Conservation (phyloP, 2,329 filamentous ascomycete genomes). For the Xylaria sp. region DNA sequence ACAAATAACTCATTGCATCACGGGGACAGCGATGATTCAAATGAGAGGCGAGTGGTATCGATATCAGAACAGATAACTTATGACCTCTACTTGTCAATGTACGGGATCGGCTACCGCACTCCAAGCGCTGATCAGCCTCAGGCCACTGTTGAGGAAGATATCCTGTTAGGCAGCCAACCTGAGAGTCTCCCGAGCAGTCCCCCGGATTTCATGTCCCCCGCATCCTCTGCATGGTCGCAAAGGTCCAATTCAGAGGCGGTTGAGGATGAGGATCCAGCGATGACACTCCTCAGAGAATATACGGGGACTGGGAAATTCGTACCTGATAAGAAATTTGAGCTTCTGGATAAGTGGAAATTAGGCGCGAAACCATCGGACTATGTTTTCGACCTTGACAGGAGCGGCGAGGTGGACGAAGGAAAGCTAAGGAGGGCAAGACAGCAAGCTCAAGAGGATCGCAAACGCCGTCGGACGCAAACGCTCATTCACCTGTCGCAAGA, state of each 20-base stretch:
- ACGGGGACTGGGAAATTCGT: constrained; percentile 48
- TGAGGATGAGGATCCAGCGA: constrained; percentile 45
- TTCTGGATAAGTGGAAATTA: constrained; percentile 48
- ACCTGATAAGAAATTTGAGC: constrained; percentile 40
- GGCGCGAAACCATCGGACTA: constrained; percentile 44
- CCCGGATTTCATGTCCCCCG: constrained; percentile 39
- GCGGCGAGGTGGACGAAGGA: constrained; percentile 43
- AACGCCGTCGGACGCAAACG: constrained; percentile 48
- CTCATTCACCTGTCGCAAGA: constrained; percentile 45
- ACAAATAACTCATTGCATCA: constrained; percentile 15
- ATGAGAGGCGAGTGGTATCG: constrained; percentile 23
- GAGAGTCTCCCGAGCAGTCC: constrained; percentile 42
- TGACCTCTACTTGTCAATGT: constrained; percentile 47
- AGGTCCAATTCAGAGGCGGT: constrained; percentile 32
- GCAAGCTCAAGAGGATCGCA: constrained; percentile 45
- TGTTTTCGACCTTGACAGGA: constrained; percentile 48
- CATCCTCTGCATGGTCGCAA: constrained; percentile 37
- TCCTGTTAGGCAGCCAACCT: constrained; percentile 44
- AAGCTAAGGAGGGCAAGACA: constrained; percentile 45
- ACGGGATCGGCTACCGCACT: constrained; percentile 42
- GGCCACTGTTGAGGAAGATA: constrained; percentile 38
- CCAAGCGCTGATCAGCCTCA: constrained; percentile 23
- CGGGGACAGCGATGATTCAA: constrained; percentile 19
- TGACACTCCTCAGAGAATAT: constrained; percentile 47
- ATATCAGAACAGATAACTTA: constrained; percentile 44